These are phyloP conservation scores for Entomortierella beljakovae DNA, from an alignment of 192 early-diverging fungal species.

Conservation along the genomic window DNA sequence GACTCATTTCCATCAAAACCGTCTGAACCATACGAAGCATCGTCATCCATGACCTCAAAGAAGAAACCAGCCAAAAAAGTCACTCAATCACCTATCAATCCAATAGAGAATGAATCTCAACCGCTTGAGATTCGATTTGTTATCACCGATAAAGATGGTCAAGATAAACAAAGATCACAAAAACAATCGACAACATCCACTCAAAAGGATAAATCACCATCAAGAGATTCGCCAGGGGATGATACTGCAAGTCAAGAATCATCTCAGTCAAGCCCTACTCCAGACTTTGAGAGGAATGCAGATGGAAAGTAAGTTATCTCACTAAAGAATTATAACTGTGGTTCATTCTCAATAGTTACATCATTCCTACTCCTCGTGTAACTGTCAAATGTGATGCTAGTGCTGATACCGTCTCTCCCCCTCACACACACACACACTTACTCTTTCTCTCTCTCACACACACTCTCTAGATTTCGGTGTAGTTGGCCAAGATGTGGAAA, in stretches of 20 bases:
- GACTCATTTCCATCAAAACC: slow-evolving; percentile 33
- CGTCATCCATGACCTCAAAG: slow-evolving; percentile 4
- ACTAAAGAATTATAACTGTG: background rate
- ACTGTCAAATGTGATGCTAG: too few relatives aligned
- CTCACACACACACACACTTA: too few relatives aligned
- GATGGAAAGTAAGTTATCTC: slow-evolving; percentile 48
- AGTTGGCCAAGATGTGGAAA: slow-evolving; percentile 54
- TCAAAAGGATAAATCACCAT: background rate
- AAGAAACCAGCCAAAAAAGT: slow-evolving; percentile 9
- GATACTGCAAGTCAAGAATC: slow-evolving; percentile 25
- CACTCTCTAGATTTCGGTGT: slow-evolving; percentile 33
- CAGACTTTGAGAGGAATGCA: slow-evolving; percentile 43
- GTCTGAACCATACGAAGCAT: background rate
- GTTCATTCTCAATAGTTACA: background rate
- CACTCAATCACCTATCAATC: background rate
- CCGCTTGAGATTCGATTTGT: slow-evolving; percentile 44
- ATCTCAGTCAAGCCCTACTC: slow-evolving; percentile 24
- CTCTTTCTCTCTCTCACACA: too few relatives aligned
- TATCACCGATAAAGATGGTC: slow-evolving; percentile 40
- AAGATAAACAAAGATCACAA: slow-evolving; percentile 2
- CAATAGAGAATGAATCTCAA: slow-evolving; percentile 1
- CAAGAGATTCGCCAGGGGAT: slow-evolving; percentile 21
- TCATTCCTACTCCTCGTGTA: background rate
- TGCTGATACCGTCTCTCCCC: too few relatives aligned
- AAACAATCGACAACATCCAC: slow-evolving; percentile 8